Conservation (phyloP, 2,329 filamentous ascomycete species). For the Ophiostoma triangulosporum region DNA sequence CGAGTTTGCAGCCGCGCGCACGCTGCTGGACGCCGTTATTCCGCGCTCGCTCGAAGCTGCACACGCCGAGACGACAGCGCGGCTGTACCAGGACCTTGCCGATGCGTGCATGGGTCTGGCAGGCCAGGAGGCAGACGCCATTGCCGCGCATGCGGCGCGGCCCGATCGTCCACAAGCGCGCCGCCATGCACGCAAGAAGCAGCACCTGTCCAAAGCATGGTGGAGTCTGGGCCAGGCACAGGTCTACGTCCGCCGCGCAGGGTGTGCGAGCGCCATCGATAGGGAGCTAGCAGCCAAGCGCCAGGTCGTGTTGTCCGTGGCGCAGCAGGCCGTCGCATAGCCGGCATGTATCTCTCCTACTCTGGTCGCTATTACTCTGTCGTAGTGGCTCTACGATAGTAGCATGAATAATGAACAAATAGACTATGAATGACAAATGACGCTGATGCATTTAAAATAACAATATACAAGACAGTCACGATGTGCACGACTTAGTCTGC, state of each 20-base stretch:
- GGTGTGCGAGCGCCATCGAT: background rate
- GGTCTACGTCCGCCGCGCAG: conserved; percentile 2
- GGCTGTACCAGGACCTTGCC: conserved; percentile 55
- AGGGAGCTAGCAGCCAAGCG: conserved; percentile 8
- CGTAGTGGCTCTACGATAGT: background rate
- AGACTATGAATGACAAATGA: background rate
- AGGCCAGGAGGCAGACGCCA: conserved; percentile 24
- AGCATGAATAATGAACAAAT: background rate
- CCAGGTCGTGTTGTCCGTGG: conserved; percentile 2
- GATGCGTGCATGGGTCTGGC: conserved; percentile 72
- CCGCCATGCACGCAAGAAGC: conserved; percentile 1
- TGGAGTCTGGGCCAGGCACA: conserved; percentile 10
- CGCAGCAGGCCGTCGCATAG: conserved; percentile 1
- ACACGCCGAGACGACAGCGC: conserved; percentile 46
- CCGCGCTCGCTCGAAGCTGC: conserved; percentile 66
- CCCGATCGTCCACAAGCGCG: background rate
- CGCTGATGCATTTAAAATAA: background rate
- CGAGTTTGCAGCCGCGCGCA: conserved; percentile 54
- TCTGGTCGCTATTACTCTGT: no score
- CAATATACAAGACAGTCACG: background rate
- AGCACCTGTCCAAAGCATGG: conserved; percentile 9
- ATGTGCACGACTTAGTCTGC: background rate
- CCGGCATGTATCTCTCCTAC: no score
- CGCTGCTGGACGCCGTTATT: conserved; percentile 54
- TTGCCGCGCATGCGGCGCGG: no score